Conservation (phyloP, 345 rosid genomes). For the Laguncularia racemosa region DNA sequence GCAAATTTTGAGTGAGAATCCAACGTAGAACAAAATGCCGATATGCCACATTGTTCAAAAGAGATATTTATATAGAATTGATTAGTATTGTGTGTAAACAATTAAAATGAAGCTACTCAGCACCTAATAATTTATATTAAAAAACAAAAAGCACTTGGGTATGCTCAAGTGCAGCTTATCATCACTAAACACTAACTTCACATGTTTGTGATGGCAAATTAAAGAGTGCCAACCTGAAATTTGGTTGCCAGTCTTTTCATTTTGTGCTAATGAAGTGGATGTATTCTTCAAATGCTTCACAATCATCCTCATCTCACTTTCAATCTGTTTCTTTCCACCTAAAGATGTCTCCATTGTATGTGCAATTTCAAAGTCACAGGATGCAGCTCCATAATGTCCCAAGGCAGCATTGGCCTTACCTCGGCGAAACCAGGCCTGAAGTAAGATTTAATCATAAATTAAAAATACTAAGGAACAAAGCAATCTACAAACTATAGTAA, state of each 20-base stretch:
- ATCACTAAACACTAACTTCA: too few relatives aligned
- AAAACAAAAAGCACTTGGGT: too few relatives aligned
- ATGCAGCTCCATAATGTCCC: slow-evolving; percentile 46
- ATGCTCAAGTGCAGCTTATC: too few relatives aligned
- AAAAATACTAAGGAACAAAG: neutral
- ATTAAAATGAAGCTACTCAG: too few relatives aligned
- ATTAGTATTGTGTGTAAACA: too few relatives aligned
- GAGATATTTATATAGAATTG: too few relatives aligned
- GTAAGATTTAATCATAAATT: slow-evolving; percentile 2
- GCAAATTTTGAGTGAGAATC: too few relatives aligned
- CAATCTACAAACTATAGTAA: too few relatives aligned
- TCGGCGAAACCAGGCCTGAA: slow-evolving; percentile 58
- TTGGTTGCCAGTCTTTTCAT: slow-evolving; percentile 7
- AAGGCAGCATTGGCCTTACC: slow-evolving; percentile 65
- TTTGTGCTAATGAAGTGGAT: slow-evolving; percentile 10
- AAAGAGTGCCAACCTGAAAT: slow-evolving; percentile 25
- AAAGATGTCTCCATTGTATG: slow-evolving; percentile 39
- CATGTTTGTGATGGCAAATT: neutral
- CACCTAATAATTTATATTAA: too few relatives aligned
- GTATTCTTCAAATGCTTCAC: slow-evolving; percentile 12
- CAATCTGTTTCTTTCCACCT: slow-evolving; percentile 72
- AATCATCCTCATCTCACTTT: slow-evolving; percentile 41
- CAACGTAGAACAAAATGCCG: too few relatives aligned
- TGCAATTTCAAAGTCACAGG: slow-evolving; percentile 47
- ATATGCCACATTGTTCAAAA: too few relatives aligned